Evolutionary conservation across 306 rosid species (phyloP).

Genomic region (Inga leiocalycina): DNA sequence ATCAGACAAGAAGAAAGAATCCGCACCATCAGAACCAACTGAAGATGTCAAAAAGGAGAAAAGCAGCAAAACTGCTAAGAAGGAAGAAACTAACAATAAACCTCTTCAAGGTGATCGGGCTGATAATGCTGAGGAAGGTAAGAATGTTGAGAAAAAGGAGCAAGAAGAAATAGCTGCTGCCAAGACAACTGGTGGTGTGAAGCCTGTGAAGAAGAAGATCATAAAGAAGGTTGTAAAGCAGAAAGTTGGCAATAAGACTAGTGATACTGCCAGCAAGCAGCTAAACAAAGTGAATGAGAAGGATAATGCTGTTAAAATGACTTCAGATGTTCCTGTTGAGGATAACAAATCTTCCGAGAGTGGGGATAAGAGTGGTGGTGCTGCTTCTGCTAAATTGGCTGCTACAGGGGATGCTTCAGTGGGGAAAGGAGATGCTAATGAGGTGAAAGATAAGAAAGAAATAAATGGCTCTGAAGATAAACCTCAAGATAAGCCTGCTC

Average conservation of each 20-base stretch:
- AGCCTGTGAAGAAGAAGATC: slow-evolving; percentile 79
- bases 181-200: slow-evolving; percentile 52
- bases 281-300: slow-evolving; percentile 48
- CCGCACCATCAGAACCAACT: slow-evolving; percentile 47
- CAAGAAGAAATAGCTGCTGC: slow-evolving; percentile 48
- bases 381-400: slow-evolving; percentile 43
- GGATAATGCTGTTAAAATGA: slow-evolving; percentile 47
- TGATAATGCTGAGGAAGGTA: slow-evolving; percentile 43
- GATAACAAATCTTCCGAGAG: slow-evolving; percentile 53
- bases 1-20: slow-evolving; percentile 58
- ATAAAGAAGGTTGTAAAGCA: slow-evolving; percentile 83
- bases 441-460: slow-evolving; percentile 50
- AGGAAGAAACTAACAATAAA: slow-evolving; percentile 44
- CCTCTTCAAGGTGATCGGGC: slow-evolving; percentile 47
- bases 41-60: slow-evolving; percentile 60
- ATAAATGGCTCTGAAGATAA: slow-evolving; percentile 49
- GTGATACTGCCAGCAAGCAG: slow-evolving; percentile 50
- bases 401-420: slow-evolving; percentile 42
- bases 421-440: slow-evolving; percentile 47
- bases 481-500: slow-evolving; percentile 53
- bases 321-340: slow-evolving; percentile 43
- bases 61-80: slow-evolving; percentile 50
- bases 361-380: slow-evolving; percentile 45
- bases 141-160: slow-evolving; percentile 55
- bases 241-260: slow-evolving; percentile 61